These are phyloP conservation scores for Mallotus nudiflorus DNA, from an alignment of 345 rosid species.

Conservation along the genomic window DNA sequence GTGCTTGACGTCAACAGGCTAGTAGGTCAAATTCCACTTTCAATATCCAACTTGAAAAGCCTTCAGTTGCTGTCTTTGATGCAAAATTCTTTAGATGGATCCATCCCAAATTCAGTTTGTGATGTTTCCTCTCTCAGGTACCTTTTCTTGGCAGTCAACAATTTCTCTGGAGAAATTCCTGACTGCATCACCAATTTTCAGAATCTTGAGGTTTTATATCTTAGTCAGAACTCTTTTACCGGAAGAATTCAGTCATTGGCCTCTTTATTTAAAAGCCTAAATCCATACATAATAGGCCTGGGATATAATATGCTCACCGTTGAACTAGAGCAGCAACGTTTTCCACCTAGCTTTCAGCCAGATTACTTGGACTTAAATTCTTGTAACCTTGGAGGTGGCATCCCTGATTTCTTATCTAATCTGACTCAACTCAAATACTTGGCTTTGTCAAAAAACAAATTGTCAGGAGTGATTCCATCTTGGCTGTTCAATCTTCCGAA, in stretches of 20 bases:
- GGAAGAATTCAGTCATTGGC: conserved; percentile 9
- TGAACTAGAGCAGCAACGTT: conserved; percentile 2
- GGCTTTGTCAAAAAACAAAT: conserved; percentile 5
- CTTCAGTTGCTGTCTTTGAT: conserved; percentile 12
- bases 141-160: not conserved
- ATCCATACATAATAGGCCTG: not conserved
- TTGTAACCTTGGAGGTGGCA: conserved; percentile 11
- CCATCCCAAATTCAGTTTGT: conserved; percentile 19
- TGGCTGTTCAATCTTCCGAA: conserved; percentile 18
- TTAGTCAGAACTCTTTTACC: not conserved
- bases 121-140: conserved; percentile 4
- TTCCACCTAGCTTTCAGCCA: conserved; percentile 11
- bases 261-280: not conserved
- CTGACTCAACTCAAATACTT: conserved; percentile 2
- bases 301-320: not conserved
- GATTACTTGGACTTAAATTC: conserved; percentile 6
- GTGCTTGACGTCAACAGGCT: not conserved
- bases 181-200: conserved; percentile 20
- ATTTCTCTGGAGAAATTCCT: conserved; percentile 23
- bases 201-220: conserved; percentile 3
- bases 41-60: conserved; percentile 24
- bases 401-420: conserved; percentile 7
- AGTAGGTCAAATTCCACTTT: conserved; percentile 14
- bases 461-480: conserved; percentile 10
- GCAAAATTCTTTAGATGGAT: conserved; percentile 15